These are phyloP conservation scores for Schwanniomyces sp. DNA, from an alignment of 805 yeast genomes.

Conservation along the genomic window DNA sequence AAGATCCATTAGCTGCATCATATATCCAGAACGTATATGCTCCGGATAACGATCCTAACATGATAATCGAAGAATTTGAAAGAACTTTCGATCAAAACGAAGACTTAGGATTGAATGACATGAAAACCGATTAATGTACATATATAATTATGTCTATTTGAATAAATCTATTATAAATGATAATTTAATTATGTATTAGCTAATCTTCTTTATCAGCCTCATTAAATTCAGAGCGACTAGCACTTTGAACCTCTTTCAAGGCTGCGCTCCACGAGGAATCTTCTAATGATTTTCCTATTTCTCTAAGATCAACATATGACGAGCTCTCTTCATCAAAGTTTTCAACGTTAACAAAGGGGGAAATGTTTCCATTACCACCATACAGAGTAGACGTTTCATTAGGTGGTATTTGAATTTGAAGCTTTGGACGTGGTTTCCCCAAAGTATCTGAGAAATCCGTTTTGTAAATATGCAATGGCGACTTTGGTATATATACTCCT, in stretches of 20 bases:
- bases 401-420: neutral
- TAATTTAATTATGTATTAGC: neutral
- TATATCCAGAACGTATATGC: slow-evolving; percentile 98
- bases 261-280: slow-evolving; percentile 27
- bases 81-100: slow-evolving; percentile 90
- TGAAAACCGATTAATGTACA: slow-evolving; percentile 28
- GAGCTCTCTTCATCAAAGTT: slow-evolving; percentile 2
- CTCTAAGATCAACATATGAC: slow-evolving; percentile 19
- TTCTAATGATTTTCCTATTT: slow-evolving; percentile 24
- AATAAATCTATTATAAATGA: slow-evolving; percentile 2
- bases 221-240: slow-evolving; percentile 3
- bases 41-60: slow-evolving; percentile 96
- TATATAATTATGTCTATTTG: neutral
- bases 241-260: slow-evolving; percentile 16
- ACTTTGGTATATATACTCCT: slow-evolving; percentile 30
- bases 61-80: slow-evolving; percentile 86
- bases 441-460: slow-evolving; percentile 9
- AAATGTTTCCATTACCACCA: slow-evolving; percentile 4
- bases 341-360: slow-evolving; percentile 12
- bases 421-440: neutral
- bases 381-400: neutral
- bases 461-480: slow-evolving; percentile 24
- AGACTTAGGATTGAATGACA: slow-evolving; percentile 76
- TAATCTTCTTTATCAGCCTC: slow-evolving; percentile 3
- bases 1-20: slow-evolving; percentile 93